These are phyloP conservation scores for Mycena epipterygia DNA, from an alignment of 768 basidiomycete genomes.

Conservation along the genomic window DNA sequence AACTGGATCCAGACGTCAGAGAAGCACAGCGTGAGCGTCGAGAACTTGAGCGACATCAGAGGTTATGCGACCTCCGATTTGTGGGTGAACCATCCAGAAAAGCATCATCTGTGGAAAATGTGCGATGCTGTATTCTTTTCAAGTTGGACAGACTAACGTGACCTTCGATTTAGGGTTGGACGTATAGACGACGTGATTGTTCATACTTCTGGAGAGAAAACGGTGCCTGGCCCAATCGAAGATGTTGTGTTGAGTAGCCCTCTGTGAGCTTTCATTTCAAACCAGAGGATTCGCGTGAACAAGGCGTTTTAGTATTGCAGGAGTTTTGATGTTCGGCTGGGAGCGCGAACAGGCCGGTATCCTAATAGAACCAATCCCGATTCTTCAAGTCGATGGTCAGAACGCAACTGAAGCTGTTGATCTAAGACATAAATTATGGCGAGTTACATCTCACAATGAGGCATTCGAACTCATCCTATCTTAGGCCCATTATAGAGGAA, in stretches of 20 bases:
- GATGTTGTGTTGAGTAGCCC: slow-evolving; percentile 38
- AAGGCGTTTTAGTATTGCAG: slow-evolving; percentile 46
- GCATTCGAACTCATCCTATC: neutral
- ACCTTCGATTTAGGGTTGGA: slow-evolving; percentile 41
- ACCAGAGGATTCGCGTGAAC: too few relatives aligned
- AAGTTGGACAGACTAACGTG: neutral
- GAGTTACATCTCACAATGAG: neutral
- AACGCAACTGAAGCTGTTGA: slow-evolving; percentile 44
- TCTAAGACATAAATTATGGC: slow-evolving; percentile 53
- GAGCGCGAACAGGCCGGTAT: slow-evolving; percentile 48
- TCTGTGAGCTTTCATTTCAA: neutral
- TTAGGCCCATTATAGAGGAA: slow-evolving; percentile 55
- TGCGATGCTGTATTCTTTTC: slow-evolving; percentile 23
- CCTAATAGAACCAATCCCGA: slow-evolving; percentile 45
- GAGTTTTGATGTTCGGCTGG: slow-evolving; percentile 57
- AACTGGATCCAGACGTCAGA: slow-evolving; percentile 39
- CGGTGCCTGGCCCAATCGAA: slow-evolving; percentile 47
- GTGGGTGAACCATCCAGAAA: slow-evolving; percentile 52
- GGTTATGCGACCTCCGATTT: slow-evolving; percentile 58
- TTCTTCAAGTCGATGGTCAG: slow-evolving; percentile 45
- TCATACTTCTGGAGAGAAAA: slow-evolving; percentile 50
- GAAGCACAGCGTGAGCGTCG: slow-evolving; percentile 44
- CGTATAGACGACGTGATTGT: slow-evolving; percentile 50
- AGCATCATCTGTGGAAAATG: slow-evolving; percentile 53
- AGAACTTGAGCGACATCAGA: slow-evolving; percentile 49